Percentiles rank a stretch among this genome's conserved stretches.
These are phyloP conservation scores for Paecilomyces niveus DNA, from an alignment of 2,329 filamentous ascomycete species.

Conservation along the genomic window DNA sequence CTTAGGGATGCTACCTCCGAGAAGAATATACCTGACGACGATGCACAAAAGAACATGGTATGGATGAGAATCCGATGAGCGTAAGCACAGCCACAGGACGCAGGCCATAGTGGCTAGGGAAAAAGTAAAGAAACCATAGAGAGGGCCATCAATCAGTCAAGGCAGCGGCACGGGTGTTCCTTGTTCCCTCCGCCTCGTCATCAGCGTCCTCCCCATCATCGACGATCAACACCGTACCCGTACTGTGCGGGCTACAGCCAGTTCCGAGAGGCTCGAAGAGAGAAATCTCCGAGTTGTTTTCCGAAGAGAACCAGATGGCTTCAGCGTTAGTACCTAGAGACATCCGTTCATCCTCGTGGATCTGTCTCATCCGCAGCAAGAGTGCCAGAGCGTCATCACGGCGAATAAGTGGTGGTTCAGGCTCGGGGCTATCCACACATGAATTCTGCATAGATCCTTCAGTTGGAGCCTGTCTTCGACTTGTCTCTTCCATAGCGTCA, in stretches of 20 bases:
- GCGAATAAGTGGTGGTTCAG: background rate
- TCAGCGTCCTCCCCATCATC: background rate
- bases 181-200: background rate
- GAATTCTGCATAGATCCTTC: background rate
- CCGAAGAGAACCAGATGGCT: background rate
- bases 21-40: background rate
- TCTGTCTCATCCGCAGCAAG: background rate
- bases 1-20: background rate
- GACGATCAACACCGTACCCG: background rate
- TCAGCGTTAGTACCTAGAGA: background rate
- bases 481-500: background rate
- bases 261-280: background rate
- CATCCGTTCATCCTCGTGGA: background rate
- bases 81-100: background rate
- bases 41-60: background rate
- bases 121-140: background rate
- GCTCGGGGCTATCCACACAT: background rate
- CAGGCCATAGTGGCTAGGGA: background rate
- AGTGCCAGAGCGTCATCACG: background rate
- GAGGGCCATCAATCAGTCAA: background rate
- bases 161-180: background rate
- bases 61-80: background rate
- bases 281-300: background rate
- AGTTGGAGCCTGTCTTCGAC: background rate
- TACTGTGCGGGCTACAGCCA: background rate